These are phyloP conservation scores for Boletus sp. DNA, from an alignment of 768 basidiomycete species.

Conservation along the genomic window DNA sequence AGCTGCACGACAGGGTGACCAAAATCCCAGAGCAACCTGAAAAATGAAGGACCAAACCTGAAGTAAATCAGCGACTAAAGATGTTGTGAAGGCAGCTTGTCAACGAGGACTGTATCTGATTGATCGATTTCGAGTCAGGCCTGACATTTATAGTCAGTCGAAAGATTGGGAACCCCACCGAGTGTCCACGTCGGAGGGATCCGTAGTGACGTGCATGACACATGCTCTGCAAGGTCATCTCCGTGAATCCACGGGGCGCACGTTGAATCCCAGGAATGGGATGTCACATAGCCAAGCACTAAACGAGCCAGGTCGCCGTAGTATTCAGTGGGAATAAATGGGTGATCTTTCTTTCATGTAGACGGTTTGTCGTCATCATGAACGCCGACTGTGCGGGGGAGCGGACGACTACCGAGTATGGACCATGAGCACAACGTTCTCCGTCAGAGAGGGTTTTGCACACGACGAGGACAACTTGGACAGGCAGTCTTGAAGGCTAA, in stretches of 20 bases:
- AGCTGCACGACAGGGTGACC: conserved; percentile 2
- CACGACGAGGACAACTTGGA: not conserved
- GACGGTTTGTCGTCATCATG: conserved; percentile 8
- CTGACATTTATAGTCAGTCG: not conserved
- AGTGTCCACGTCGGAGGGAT: not conserved
- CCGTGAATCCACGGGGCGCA: conserved; percentile 15
- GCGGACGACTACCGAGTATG: not conserved
- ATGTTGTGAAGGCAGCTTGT: not conserved
- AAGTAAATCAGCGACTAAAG: not conserved
- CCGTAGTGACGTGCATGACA: conserved; percentile 1
- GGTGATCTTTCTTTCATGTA: conserved; percentile 17
- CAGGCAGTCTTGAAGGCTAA: not conserved
- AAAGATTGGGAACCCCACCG: not conserved
- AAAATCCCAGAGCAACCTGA: not conserved
- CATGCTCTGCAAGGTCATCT: conserved; percentile 22
- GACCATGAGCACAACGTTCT: not conserved
- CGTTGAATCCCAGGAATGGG: not conserved
- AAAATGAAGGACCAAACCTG: not conserved
- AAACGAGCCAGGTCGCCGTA: conserved; percentile 4
- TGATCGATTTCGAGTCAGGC: not conserved
- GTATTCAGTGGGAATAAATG: conserved; percentile 18
- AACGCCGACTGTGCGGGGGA: conserved; percentile 18
- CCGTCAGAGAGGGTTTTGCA: not conserved
- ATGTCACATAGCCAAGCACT: not conserved
- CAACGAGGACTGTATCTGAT: not conserved